Evolutionary conservation across 2,329 filamentous ascomycete species (phyloP).

Genomic region (Curvularia eragrostidis): DNA sequence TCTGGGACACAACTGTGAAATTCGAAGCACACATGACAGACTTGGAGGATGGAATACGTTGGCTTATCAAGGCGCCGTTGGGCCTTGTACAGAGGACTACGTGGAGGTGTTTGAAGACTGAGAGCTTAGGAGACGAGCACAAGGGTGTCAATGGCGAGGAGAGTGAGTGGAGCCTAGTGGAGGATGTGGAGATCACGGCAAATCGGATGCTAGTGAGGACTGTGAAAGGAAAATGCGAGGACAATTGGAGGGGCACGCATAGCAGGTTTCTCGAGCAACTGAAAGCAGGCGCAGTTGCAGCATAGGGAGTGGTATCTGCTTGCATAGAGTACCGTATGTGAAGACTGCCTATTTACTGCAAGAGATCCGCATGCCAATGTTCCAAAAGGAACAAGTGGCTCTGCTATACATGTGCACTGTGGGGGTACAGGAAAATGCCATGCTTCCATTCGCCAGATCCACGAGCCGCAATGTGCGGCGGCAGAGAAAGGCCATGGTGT

Average conservation of each 20-base stretch:
- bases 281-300: conserved; percentile 9
- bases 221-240: conserved; percentile 48
- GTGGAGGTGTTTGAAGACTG: conserved; percentile 39
- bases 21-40: conserved; percentile 47
- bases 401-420: background rate
- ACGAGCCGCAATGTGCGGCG: background rate
- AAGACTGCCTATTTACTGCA: background rate
- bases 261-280: conserved; percentile 38
- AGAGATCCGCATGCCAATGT: background rate
- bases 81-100: conserved; percentile 43
- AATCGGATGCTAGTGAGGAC: conserved; percentile 44
- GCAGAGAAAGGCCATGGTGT: background rate
- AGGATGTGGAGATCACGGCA: conserved; percentile 48
- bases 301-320: background rate
- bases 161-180: conserved; percentile 43
- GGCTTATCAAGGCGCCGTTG: conserved; percentile 47
- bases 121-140: conserved; percentile 21
- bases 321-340: background rate
- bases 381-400: background rate
- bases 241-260: conserved; percentile 45
- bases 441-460: background rate
- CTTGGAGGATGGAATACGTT: conserved; percentile 42
- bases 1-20: conserved; percentile 47
- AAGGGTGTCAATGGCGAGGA: conserved; percentile 18
- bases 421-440: background rate